These are phyloP conservation scores for Plectosphaerella cucumerina DNA, from an alignment of 2,329 filamentous ascomycete species.

Conservation along the genomic window DNA sequence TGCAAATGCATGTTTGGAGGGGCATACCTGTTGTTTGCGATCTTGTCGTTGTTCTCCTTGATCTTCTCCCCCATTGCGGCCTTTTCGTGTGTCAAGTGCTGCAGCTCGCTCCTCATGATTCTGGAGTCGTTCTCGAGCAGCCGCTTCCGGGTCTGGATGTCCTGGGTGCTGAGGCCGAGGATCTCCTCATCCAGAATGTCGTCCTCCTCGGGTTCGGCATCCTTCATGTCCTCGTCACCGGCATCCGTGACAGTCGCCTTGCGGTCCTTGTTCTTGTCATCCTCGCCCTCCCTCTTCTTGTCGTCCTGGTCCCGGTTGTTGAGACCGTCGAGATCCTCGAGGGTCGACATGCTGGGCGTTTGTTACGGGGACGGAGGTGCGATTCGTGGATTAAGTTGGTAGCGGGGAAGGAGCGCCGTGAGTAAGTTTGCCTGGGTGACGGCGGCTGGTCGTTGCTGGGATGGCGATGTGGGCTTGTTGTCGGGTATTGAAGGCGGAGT, in stretches of 20 bases:
- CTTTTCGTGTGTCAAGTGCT: constrained; percentile 92
- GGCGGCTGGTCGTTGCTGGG: constrained; percentile 1
- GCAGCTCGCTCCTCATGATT: constrained; percentile 97
- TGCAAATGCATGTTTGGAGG: background rate
- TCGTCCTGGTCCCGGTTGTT: constrained; percentile 77
- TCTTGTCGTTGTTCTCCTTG: constrained; percentile 98
- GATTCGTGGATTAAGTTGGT: constrained; percentile 1
- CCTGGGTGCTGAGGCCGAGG: constrained; percentile 85
- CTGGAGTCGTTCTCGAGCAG: constrained; percentile 95
- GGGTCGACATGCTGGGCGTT: constrained; percentile 67
- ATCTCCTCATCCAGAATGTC: constrained; percentile 92
- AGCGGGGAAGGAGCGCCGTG: background rate
- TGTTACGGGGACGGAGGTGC: background rate
- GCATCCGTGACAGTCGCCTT: constrained; percentile 47
- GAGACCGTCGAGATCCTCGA: constrained; percentile 88
- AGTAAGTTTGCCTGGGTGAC: constrained; percentile 1
- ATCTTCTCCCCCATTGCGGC: constrained; percentile 97
- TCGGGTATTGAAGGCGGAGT: constrained; percentile 6
- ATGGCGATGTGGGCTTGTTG: constrained; percentile 1
- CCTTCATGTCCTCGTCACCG: constrained; percentile 83
- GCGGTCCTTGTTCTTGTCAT: constrained; percentile 27
- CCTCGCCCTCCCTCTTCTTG: constrained; percentile 38
- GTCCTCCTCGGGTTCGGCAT: constrained; percentile 69
- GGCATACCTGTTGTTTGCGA: constrained; percentile 90
- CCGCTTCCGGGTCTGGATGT: constrained; percentile 86